A percentile compares a stretch with the other conserved stretches of the same genome.
Conservation (phyloP, 495 filamentous ascomycete genomes). For the Hypoxylon cercidicola region DNA sequence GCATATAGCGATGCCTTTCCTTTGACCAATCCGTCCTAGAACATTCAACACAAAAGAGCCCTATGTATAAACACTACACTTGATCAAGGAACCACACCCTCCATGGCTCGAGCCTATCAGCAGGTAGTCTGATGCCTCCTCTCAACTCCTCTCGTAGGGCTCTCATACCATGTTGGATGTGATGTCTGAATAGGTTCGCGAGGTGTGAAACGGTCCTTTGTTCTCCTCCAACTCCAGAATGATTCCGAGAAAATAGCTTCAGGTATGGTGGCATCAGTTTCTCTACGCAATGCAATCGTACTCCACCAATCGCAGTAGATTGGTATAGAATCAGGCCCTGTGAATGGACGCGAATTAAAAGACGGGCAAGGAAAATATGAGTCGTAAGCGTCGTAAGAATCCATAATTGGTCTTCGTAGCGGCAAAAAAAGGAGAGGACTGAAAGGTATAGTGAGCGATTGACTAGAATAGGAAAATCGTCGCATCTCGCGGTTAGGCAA, state of each 20-base stretch:
- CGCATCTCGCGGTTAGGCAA: slow-evolving; percentile 31
- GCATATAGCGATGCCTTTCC: slow-evolving; percentile 33
- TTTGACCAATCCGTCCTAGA: slow-evolving; percentile 34
- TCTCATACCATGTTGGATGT: slow-evolving; percentile 15
- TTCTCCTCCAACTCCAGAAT: slow-evolving; percentile 41
- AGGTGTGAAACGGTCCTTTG: slow-evolving; percentile 24
- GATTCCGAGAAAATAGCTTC: slow-evolving; percentile 32
- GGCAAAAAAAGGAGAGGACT: slow-evolving; percentile 15
- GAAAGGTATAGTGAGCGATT: slow-evolving; percentile 50
- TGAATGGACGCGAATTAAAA: slow-evolving; percentile 36
- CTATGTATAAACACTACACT: slow-evolving; percentile 18
- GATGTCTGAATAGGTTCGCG: slow-evolving; percentile 21
- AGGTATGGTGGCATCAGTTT: slow-evolving; percentile 30
- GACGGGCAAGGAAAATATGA: slow-evolving; percentile 31
- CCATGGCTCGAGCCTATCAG: slow-evolving; percentile 22
- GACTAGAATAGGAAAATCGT: slow-evolving; percentile 45
- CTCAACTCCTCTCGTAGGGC: slow-evolving; percentile 6
- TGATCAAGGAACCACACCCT: slow-evolving; percentile 25
- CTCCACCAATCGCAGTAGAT: slow-evolving; percentile 12
- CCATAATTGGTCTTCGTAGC: slow-evolving; percentile 43
- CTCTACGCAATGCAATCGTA: slow-evolving; percentile 31
- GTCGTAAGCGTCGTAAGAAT: slow-evolving; percentile 47
- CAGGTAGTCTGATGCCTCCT: slow-evolving; percentile 29
- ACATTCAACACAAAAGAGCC: slow-evolving; percentile 36
- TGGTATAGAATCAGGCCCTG: slow-evolving; percentile 18